Evolutionary conservation across 2,329 filamentous ascomycete genomes (phyloP).

Genomic region (Harringtonia aguacate): DNA sequence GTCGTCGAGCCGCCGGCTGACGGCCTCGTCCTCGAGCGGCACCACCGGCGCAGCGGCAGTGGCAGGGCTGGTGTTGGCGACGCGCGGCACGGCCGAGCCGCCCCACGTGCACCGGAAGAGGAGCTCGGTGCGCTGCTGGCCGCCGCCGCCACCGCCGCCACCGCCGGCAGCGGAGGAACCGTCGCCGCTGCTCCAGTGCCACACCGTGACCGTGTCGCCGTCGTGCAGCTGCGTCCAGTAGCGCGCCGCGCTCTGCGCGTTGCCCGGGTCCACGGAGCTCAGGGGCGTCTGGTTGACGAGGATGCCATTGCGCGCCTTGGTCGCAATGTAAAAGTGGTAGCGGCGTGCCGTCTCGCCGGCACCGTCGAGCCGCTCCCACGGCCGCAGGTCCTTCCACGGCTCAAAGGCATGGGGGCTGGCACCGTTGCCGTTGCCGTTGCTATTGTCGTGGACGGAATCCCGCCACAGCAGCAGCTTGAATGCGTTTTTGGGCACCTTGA

Average conservation of each 20-base stretch:
- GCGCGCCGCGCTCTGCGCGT: constrained; percentile 41
- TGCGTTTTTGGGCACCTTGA: constrained; percentile 69
- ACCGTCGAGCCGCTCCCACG: constrained; percentile 40
- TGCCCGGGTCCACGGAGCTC: constrained; percentile 41
- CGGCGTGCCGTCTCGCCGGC: constrained; percentile 32
- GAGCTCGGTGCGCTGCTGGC: constrained; percentile 25
- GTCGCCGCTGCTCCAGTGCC: too few relatives aligned
- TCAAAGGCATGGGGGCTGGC: constrained; percentile 49
- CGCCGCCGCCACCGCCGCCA: constrained; percentile 1
- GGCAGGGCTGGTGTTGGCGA: too few relatives aligned
- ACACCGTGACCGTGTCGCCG: constrained; percentile 69
- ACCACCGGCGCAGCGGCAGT: constrained; percentile 14
- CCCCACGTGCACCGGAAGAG: constrained; percentile 46
- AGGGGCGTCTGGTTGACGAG: constrained; percentile 64
- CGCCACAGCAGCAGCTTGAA: constrained; percentile 70
- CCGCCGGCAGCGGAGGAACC: constrained; percentile 21
- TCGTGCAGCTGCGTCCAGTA: constrained; percentile 62
- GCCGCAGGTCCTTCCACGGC: constrained; percentile 38
- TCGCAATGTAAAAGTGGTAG: constrained; percentile 65
- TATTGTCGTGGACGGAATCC: neutral
- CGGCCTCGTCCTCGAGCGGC: constrained; percentile 24
- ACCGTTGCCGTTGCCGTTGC: neutral
- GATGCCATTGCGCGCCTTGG: constrained; percentile 67
- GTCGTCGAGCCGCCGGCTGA: constrained; percentile 36
- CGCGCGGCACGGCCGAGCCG: constrained; percentile 36